Evolutionary conservation across 768 basidiomycete species (phyloP), one percentile per base, ranked within the genome.

Genomic region (Russula griseocarnosa): DNA sequence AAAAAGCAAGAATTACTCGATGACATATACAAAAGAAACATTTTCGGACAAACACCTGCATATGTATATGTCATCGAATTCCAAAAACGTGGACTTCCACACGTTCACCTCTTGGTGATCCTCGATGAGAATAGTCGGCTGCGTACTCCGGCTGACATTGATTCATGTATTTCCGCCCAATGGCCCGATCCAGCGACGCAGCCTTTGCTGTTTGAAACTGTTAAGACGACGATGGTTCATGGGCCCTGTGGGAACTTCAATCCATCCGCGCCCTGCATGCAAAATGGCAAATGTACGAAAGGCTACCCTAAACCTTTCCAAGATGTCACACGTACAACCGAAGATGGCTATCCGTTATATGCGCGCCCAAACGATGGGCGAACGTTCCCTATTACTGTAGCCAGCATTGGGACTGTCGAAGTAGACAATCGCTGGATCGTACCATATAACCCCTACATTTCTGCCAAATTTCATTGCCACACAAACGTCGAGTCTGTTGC

Each of bases 401-500:
- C 68, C 51, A 54, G 16, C 53, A 76, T 1, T 3, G 28, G 28
- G 74, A 81, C 38, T 72, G 79, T 76, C 14, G 3, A 24, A 24
- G 24, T 51, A 1, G 40, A 50, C 24, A 59, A 59, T 13, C 24
- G 28, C 3, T 51, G 49, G 49, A 36, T 59, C 0, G 58, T 58
- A 1, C 34, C 47, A n/a, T 34, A 14, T 10, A 58, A 24, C 18
- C 22, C 7, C 2, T 16, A 10, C 51, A 28, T 40, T 36, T 59
- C 36, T n/a, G 40, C 36, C 24, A 59, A 51, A 20, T 59, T 51
- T 20, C 24, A 76, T 59, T 81, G 81, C 63, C 80, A 84, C 60
- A 81, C 82, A 66, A 85, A 84, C 71, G 24, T 82, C 1, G 82
- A 84, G 65, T 75, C 75, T 57, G 73, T 70, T 54, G 71, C 69